Evolutionary conservation across 352 stramenopile species (phyloP), one percentile per base, ranked within the genome.

Genomic region (Thalassiosira livingstoniorum): DNA sequence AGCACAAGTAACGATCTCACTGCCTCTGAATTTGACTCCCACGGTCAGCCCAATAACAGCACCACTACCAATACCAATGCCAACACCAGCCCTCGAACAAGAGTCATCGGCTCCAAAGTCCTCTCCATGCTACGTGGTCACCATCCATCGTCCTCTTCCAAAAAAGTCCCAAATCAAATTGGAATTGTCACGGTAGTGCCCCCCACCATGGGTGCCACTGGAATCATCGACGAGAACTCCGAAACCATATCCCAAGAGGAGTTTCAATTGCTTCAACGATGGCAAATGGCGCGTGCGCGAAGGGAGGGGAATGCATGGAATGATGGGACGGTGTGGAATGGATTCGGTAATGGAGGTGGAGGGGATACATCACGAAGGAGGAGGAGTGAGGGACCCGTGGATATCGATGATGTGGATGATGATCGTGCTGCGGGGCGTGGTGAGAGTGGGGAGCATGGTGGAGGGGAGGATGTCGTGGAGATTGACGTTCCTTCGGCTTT

Each of bases 241-340:
- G 47, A 31, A 2, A 5, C n/a, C n/a, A 65, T 74, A 21, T 65
- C 65, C 15, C 21, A 7, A 1, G 51, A 74, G 42, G 65, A 74
- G 42, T 47, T 74, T 29, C 27, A 34, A 35, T 39, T 63, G 27
- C 31, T 74, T 15, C 31, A 64, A 47, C 47, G 35, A 65, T 74
- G 65, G 65, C 65, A 74, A 54, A 65, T 43, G 47, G 65, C 65
- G 42, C 65, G 65, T 42, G 65, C 64, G 4, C 23, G 43, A 21
- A 18, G 51, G 42, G 5, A 39, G 25, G 47, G 32, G 7, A 15
- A 63, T 11, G 10, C 27, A 3, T 45, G 29, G 29, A 21, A 31
- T 67, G 4, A 29, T 51, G 13, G 11, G 4, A 67, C 31, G 5
- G 5, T 58, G 27, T 58, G 47, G 27, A 58, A n/a, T 64, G 55